Conservation (phyloP, 192 early-diverging fungal species). For the Martensiomyces pterosporus region DNA sequence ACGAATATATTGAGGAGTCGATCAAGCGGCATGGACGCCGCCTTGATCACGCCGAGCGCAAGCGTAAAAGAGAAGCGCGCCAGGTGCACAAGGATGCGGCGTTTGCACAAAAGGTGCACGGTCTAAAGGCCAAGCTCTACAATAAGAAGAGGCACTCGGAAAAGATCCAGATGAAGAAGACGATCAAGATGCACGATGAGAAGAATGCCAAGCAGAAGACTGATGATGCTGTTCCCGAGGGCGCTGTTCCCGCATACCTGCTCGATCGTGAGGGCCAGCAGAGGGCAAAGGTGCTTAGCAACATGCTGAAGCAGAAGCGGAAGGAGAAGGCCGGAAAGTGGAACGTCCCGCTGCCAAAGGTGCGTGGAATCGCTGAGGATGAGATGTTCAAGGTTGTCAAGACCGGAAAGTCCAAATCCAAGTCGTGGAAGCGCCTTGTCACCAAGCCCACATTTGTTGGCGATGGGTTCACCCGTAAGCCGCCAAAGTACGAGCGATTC, state of each 20-base stretch:
- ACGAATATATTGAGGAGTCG: slow-evolving; percentile 98
- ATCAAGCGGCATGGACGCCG: slow-evolving; percentile 97
- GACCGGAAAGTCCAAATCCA: slow-evolving; percentile 88
- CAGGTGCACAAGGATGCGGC: slow-evolving; percentile 86
- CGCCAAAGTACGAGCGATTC: slow-evolving; percentile 98
- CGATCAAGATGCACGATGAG: slow-evolving; percentile 97
- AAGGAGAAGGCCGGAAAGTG: slow-evolving; percentile 99
- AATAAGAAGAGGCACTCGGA: slow-evolving; percentile 97
- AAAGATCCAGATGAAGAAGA: slow-evolving; percentile 99
- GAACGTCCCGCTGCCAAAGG: slow-evolving; percentile 95
- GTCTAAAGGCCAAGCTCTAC: slow-evolving; percentile 95
- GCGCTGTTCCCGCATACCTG: slow-evolving; percentile 95
- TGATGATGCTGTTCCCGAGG: slow-evolving; percentile 84
- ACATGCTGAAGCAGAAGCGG: slow-evolving; percentile 99
- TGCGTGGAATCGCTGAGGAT: slow-evolving; percentile 97
- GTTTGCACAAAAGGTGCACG: slow-evolving; percentile 94
- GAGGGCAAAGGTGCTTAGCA: slow-evolving; percentile 93
- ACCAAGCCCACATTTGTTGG: slow-evolving; percentile 99
- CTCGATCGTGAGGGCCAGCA: slow-evolving; percentile 98
- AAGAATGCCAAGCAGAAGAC: slow-evolving; percentile 92
- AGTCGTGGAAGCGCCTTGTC: slow-evolving; percentile 98
- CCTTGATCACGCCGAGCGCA: slow-evolving; percentile 91
- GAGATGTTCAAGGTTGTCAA: slow-evolving; percentile 99
- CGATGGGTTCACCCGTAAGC: slow-evolving; percentile 98
- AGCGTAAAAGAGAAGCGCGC: slow-evolving; percentile 96